Conservation (phyloP, 2,329 filamentous ascomycete genomes). For the Metarhizium guizhouense region DNA sequence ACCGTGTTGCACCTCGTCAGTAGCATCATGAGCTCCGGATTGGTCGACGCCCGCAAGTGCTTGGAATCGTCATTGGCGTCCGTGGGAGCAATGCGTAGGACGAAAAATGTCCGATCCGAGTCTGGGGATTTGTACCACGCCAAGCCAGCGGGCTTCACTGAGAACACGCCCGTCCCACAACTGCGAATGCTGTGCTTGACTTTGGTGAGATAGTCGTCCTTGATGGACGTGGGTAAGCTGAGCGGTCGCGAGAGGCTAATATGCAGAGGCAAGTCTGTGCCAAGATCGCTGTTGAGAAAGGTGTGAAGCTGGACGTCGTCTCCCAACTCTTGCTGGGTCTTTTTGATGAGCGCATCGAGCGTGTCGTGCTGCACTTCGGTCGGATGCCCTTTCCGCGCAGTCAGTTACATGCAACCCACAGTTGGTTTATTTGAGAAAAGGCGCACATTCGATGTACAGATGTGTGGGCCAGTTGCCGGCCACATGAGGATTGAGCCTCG, state of each 20-base stretch:
- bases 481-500: conserved; percentile 72
- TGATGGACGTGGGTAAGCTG: conserved; percentile 62
- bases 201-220: conserved; percentile 54
- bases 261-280: conserved; percentile 71
- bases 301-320: conserved; percentile 44
- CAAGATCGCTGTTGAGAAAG: conserved; percentile 70
- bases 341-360: conserved; percentile 34
- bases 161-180: conserved; percentile 22
- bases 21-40: conserved; percentile 51
- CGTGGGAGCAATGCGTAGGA: conserved; percentile 48
- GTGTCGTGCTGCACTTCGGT: conserved; percentile 33
- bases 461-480: conserved; percentile 90
- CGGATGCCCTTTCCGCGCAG: conserved; percentile 42
- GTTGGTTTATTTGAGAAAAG: neutral
- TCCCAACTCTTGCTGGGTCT: conserved; percentile 24
- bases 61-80: neutral
- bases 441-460: conserved; percentile 84
- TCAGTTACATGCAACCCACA: neutral
- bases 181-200: conserved; percentile 35
- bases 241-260: conserved; percentile 83
- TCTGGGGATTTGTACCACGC: conserved; percentile 44
- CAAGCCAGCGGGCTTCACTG: conserved; percentile 28
- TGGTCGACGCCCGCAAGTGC: conserved; percentile 13
- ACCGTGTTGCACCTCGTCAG: conserved; percentile 58
- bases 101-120: conserved; percentile 73